A percentile compares a stretch with the other conserved stretches of the same genome.
Conservation (phyloP, 352 stramenopile species). For the Pythium brachiatum region DNA sequence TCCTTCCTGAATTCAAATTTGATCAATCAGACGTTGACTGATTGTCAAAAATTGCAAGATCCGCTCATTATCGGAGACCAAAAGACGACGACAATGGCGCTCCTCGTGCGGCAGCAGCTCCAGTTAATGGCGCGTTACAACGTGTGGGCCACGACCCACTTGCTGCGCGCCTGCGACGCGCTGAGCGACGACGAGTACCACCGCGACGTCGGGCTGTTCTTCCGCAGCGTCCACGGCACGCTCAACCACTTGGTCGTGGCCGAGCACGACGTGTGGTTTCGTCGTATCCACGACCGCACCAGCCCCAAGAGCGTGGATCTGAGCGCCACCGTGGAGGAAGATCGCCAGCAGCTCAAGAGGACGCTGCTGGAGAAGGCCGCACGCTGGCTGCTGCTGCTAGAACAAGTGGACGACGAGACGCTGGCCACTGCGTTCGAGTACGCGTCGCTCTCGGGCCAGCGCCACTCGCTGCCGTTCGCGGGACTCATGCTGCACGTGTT, state of each 20-base stretch:
- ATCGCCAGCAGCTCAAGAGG: conserved; percentile 12
- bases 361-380: conserved; percentile 8
- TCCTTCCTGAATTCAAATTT: no score
- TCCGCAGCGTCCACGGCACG: conserved; percentile 25
- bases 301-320: conserved; percentile 13
- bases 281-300: conserved; percentile 20
- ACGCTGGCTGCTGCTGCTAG: conserved; percentile 24
- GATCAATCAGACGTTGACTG: background rate
- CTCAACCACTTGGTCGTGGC: conserved; percentile 25
- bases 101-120: conserved; percentile 22
- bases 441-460: background rate
- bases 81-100: conserved; percentile 15
- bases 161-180: conserved; percentile 18
- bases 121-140: conserved; percentile 25
- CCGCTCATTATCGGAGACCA: no score
- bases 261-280: conserved; percentile 25
- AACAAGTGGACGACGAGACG: conserved; percentile 6
- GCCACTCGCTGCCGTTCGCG: conserved; percentile 6
- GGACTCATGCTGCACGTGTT: conserved; percentile 20
- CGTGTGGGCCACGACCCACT: conserved; percentile 13
- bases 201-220: conserved; percentile 26
- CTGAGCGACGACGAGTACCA: conserved; percentile 21
- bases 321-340: background rate
- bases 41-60: no score
- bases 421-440: conserved; percentile 18